Evolutionary conservation across 345 rosid species (phyloP), one percentile per base, ranked within the genome.

Genomic region (Pelargonium nanum): DNA sequence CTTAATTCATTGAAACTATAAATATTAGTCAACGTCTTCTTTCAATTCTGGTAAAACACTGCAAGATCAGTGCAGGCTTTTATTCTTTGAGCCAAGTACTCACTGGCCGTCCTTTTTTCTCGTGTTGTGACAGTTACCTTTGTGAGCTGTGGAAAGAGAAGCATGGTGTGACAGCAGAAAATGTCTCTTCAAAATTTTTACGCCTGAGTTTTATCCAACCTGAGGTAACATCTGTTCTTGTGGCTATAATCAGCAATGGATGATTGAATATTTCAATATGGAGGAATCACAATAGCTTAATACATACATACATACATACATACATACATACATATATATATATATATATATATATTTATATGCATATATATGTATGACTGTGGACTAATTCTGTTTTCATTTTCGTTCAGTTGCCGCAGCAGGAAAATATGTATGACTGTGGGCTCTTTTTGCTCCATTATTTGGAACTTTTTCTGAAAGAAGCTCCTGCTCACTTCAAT

Each of bases 401-500:
- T 68, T 63, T 71, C 24, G 74, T 22, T 61, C 85, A 93, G 99
- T 78, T 93, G 73, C 99, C 99, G 28, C 99, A 93, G 79, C 99
- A 93, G 77, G 97, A 93, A 68, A 93, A 93, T 75, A 85, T 83
- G 50, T 89, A 68, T 79, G 99, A 93, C 67, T 93, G 99, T 40
- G 97, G 99, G 60, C 77, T 93, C 59, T 93, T 93, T 79, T 84
- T 93, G 75, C 91, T 93, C 25, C 99, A 93, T 71, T 89, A 89
- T 75, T 74, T 89, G 65, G 99, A 93, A 82, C 83, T 83, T 53
- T 93, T 93, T 82, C 78, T 93, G 71, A 77, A 72, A 23, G 91
- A 93, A 53, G 93, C 94, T 68, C 99, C 99, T 65, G 55, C 22
- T 57, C 72, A 77, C 66, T 87, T 93, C 72, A 89, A 61, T 70